A percentile compares a stretch with the other conserved stretches of the same genome.
phyloP scores from a whole-genome alignment of 768 basidiomycete species.

The Naganishia antarctica region DNA sequence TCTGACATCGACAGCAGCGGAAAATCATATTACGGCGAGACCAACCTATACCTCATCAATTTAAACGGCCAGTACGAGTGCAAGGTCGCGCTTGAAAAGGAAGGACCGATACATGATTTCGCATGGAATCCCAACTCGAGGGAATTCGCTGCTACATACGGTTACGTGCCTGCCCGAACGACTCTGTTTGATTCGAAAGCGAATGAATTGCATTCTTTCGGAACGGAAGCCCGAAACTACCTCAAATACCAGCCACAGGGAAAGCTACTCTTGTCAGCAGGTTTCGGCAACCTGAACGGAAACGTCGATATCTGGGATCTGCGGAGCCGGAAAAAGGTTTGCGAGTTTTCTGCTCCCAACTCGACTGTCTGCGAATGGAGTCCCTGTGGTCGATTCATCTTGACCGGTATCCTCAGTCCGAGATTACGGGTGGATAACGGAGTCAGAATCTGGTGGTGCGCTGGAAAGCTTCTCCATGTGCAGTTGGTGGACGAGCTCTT shows the following conservation, averaged over 20 bases:
- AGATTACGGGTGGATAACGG: conserved; percentile 95
- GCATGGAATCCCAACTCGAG: conserved; percentile 93
- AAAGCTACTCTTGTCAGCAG: conserved; percentile 77
- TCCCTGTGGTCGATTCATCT: conserved; percentile 81
- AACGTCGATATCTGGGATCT: conserved; percentile 90
- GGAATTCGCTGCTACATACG: conserved; percentile 94
- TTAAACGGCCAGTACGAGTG: conserved; percentile 91
- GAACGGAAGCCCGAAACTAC: conserved; percentile 81
- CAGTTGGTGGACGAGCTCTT: conserved; percentile 83
- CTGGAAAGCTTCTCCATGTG: conserved; percentile 77
- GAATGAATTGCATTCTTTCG: conserved; percentile 82
- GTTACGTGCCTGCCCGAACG: conserved; percentile 93
- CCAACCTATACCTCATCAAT: conserved; percentile 84
- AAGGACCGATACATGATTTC: conserved; percentile 95
- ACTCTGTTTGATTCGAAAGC: conserved; percentile 88
- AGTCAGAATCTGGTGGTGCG: conserved; percentile 91
- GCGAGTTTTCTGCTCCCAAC: conserved; percentile 76
- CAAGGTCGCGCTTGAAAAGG: conserved; percentile 73
- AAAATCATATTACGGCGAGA: conserved; percentile 98
- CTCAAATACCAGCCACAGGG: conserved; percentile 92
- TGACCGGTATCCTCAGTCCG: conserved; percentile 94
- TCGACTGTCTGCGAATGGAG: conserved; percentile 95
- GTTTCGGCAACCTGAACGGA: conserved; percentile 94
- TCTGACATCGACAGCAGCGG: conserved; percentile 96
- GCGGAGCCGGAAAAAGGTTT: conserved; percentile 71